Percentiles rank a stretch among this genome's conserved stretches.
These are phyloP conservation scores for Litsea cubeba DNA, from an alignment of 164 flowering plant genomes.

Conservation along the genomic window DNA sequence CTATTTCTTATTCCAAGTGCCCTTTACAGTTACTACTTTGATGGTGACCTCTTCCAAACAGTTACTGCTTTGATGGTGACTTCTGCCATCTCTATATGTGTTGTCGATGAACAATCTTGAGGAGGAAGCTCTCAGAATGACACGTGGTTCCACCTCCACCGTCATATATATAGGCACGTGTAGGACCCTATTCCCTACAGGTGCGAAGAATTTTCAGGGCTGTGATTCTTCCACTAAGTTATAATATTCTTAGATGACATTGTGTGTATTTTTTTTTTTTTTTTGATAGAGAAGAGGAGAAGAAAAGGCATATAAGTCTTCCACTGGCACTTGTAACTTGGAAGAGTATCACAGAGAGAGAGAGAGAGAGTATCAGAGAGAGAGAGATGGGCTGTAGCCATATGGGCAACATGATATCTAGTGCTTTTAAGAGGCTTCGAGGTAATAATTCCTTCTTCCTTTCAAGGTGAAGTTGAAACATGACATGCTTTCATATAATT, in stretches of 20 bases:
- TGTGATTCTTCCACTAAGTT: neutral
- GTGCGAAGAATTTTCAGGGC: neutral
- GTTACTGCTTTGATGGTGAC: too few relatives aligned
- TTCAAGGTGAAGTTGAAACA: neutral
- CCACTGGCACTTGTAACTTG: neutral
- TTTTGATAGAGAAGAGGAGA: neutral
- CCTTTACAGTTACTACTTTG: too few relatives aligned
- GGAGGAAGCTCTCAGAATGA: too few relatives aligned
- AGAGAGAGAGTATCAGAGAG: neutral
- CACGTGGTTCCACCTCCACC: too few relatives aligned
- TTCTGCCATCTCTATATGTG: too few relatives aligned
- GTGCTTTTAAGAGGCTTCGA: neutral
- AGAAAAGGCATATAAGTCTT: neutral
- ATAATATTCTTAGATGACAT: neutral
- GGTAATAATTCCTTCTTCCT: neutral
- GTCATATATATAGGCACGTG: too few relatives aligned
- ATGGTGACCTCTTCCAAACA: too few relatives aligned
- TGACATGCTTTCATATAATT: neutral
- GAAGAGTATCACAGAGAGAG: neutral
- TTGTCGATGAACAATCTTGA: too few relatives aligned
- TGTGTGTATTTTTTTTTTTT: too few relatives aligned
- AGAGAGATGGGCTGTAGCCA: constrained; percentile 6
- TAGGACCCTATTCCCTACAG: too few relatives aligned
- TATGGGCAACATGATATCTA: neutral
- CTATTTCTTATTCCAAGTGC: too few relatives aligned